phyloP scores from a whole-genome alignment of 2,329 filamentous ascomycete genomes.

The Mollisia scopiformis region DNA sequence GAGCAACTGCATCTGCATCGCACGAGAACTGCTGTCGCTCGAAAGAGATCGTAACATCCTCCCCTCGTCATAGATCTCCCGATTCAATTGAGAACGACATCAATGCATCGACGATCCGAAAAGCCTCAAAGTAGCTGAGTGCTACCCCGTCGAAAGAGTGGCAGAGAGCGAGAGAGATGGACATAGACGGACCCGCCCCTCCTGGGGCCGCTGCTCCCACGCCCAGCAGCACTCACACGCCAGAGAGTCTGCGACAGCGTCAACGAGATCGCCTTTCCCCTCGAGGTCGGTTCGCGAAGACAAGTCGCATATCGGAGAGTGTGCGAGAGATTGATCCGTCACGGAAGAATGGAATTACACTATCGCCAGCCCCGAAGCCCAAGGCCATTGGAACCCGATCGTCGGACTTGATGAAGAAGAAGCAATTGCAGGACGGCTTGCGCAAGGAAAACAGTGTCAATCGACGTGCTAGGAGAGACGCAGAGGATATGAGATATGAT shows the following conservation, averaged over 20 bases:
- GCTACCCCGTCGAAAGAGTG: constrained; percentile 9
- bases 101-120: constrained; percentile 31
- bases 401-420: constrained; percentile 28
- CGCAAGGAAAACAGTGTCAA: constrained; percentile 33
- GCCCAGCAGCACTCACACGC: constrained; percentile 26
- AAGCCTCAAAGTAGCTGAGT: constrained; percentile 27
- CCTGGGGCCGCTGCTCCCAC: constrained; percentile 19
- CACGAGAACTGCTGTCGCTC: neutral
- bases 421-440: constrained; percentile 32
- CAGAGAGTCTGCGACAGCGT: constrained; percentile 37
- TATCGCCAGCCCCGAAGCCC: constrained; percentile 29
- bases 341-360: constrained; percentile 23
- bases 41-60: neutral
- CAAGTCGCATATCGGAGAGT: constrained; percentile 24
- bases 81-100: constrained; percentile 12
- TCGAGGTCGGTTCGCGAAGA: constrained; percentile 32
- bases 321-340: constrained; percentile 26
- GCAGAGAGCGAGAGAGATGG: constrained; percentile 24
- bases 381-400: constrained; percentile 25
- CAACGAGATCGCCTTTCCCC: constrained; percentile 38
- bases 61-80: neutral
- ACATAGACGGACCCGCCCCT: constrained; percentile 21
- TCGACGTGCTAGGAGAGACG: constrained; percentile 29
- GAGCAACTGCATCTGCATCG: neutral
- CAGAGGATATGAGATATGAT: constrained; percentile 57